Percentiles rank a stretch among this genome's conserved stretches.
Conservation (phyloP, 495 filamentous ascomycete genomes). For the Aspergillus nidulans region DNA sequence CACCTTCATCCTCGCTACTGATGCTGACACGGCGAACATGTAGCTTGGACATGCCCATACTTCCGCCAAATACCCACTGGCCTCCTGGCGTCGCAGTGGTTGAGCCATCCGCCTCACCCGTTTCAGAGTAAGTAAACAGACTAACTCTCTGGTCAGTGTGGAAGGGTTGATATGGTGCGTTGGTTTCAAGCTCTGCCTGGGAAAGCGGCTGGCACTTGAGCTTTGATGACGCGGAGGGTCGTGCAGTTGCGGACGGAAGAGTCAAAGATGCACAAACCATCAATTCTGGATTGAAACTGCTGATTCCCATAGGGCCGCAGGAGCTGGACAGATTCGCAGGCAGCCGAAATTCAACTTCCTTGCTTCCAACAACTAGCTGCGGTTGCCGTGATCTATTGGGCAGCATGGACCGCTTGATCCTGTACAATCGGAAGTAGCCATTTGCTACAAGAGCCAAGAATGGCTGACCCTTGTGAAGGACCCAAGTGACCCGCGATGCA, state of each 20-base stretch:
- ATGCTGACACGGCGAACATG: conserved; percentile 50
- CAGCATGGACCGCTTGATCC: conserved; percentile 47
- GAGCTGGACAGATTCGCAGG: conserved; percentile 37
- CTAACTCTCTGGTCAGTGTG: conserved; percentile 78
- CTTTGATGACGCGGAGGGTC: conserved; percentile 27
- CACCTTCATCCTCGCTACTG: conserved; percentile 52
- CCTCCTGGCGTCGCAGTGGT: conserved; percentile 24
- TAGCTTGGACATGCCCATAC: conserved; percentile 56
- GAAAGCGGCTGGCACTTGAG: conserved; percentile 55
- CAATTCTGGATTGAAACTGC: conserved; percentile 26
- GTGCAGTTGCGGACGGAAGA: conserved; percentile 32
- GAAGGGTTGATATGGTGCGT: conserved; percentile 84
- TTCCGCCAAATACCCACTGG: conserved; percentile 69
- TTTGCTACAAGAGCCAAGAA: conserved; percentile 37
- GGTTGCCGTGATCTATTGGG: conserved; percentile 43
- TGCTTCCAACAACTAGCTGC: conserved; percentile 50
- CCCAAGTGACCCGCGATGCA: conserved; percentile 39
- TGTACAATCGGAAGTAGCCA: conserved; percentile 59
- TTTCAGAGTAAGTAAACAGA: conserved; percentile 55
- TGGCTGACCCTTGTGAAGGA: conserved; percentile 30
- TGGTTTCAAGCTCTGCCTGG: conserved; percentile 89
- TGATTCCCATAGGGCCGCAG: conserved; percentile 36
- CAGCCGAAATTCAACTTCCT: conserved; percentile 62
- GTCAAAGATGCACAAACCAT: conserved; percentile 28
- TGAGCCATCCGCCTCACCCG: conserved; percentile 17